These are phyloP conservation scores for Meira miltonrushii DNA, from an alignment of 1,284 basidiomycete species.

Conservation along the genomic window DNA sequence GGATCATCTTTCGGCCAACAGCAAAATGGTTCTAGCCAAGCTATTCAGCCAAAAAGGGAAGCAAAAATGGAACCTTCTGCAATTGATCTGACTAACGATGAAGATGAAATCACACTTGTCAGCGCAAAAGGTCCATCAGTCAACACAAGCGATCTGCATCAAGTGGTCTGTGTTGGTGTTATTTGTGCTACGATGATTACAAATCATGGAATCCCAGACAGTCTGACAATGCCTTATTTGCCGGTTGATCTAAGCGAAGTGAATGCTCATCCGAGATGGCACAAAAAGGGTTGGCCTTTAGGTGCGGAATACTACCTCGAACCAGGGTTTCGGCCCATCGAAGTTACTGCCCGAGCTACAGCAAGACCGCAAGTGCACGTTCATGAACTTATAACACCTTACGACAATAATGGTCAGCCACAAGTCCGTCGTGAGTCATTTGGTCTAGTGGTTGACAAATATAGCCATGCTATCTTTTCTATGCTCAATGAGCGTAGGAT, in stretches of 20 bases:
- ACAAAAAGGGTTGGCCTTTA: slow-evolving; percentile 23
- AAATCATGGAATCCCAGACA: slow-evolving; percentile 40
- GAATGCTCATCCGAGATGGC: slow-evolving; percentile 21
- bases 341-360: not conserved
- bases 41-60: no score
- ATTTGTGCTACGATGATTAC: slow-evolving; percentile 38
- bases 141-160: no score
- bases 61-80: not conserved
- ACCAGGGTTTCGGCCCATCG: slow-evolving; percentile 37
- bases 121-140: slow-evolving; percentile 14
- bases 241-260: slow-evolving; percentile 19
- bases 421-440: slow-evolving; percentile 18
- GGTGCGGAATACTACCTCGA: slow-evolving; percentile 34
- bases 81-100: slow-evolving; percentile 30
- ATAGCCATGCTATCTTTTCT: slow-evolving; percentile 22
- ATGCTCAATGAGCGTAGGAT: slow-evolving; percentile 24
- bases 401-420: slow-evolving; percentile 11
- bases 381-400: slow-evolving; percentile 22
- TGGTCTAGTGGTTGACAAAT: slow-evolving; percentile 34
- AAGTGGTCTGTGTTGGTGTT: slow-evolving; percentile 39
- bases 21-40: no score
- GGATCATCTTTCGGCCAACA: no score
- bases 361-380: slow-evolving; percentile 24
- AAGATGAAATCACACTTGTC: slow-evolving; percentile 13
- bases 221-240: slow-evolving; percentile 11